A percentile compares a stretch with the other conserved stretches of the same genome.
Evolutionary conservation across 2,329 filamentous ascomycete genomes (phyloP).

Genomic region (Apiospora phragmitis): DNA sequence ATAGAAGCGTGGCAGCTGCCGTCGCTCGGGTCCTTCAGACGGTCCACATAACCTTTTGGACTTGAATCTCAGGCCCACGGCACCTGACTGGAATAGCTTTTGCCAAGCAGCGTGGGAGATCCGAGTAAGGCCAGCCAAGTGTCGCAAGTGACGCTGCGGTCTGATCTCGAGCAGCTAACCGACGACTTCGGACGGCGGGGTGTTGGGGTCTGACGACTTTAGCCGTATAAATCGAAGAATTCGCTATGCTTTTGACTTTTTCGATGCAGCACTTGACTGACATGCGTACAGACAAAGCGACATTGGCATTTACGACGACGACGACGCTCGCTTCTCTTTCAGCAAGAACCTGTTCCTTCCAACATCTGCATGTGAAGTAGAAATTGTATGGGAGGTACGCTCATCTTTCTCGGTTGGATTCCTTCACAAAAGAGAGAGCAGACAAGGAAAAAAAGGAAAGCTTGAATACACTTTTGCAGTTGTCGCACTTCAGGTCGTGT

Average conservation of each 20-base stretch:
- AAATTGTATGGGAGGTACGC: not conserved
- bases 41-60: not conserved
- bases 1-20: not conserved
- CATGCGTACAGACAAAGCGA: conserved; percentile 1
- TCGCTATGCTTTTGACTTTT: not conserved
- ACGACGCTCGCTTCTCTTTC: not conserved
- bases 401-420: not conserved
- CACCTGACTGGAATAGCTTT: conserved; percentile 1
- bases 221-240: not conserved
- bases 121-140: not conserved
- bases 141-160: not conserved
- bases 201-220: not conserved
- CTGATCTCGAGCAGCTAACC: not conserved
- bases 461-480: not conserved
- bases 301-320: not conserved
- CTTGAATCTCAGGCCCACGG: not conserved
- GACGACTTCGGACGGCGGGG: conserved; percentile 1
- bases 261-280: conserved; percentile 1
- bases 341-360: not conserved
- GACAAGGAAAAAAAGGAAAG: not conserved
- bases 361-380: not conserved
- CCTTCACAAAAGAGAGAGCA: not conserved
- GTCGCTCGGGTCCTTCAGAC: not conserved
- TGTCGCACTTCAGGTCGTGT: not conserved
- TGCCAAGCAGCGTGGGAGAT: not conserved